phyloP scores from a whole-genome alignment of 768 basidiomycete genomes.

The Auricularia sp. region DNA sequence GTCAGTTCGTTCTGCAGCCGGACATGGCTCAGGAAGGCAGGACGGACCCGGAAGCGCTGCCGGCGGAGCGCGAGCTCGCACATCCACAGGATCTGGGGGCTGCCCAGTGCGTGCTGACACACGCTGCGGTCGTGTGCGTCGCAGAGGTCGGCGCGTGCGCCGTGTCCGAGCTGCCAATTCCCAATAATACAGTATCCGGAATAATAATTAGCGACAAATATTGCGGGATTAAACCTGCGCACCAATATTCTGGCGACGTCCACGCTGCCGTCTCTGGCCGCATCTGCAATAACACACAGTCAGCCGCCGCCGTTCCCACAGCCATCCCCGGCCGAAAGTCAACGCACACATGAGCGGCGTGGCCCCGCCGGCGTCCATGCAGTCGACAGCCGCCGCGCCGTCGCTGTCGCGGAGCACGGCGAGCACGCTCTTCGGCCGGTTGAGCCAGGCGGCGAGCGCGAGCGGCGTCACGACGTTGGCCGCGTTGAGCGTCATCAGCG shows the following conservation, averaged over 20 bases:
- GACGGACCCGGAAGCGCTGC: slow-evolving; percentile 41
- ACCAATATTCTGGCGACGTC: slow-evolving; percentile 34
- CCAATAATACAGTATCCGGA: background rate
- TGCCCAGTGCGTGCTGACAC: slow-evolving; percentile 54
- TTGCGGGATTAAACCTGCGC: background rate
- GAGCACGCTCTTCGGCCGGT: slow-evolving; percentile 48
- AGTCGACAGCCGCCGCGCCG: slow-evolving; percentile 59
- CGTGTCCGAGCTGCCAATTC: slow-evolving; percentile 44
- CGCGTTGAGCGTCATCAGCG: slow-evolving; percentile 64
- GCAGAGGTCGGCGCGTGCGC: slow-evolving; percentile 62
- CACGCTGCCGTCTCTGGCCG: slow-evolving; percentile 60
- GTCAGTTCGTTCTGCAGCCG: background rate
- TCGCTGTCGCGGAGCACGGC: slow-evolving; percentile 53
- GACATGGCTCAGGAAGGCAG: background rate
- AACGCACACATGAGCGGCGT: slow-evolving; percentile 78
- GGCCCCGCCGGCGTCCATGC: slow-evolving; percentile 62
- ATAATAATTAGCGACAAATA: background rate
- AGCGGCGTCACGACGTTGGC: slow-evolving; percentile 71
- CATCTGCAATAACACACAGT: slow-evolving; percentile 36
- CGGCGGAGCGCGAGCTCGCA: slow-evolving; percentile 58
- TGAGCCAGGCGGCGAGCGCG: slow-evolving; percentile 71
- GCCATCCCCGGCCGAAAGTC: slow-evolving; percentile 7
- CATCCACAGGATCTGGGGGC: slow-evolving; percentile 55
- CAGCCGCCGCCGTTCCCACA: slow-evolving; percentile 4
- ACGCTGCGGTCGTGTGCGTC: slow-evolving; percentile 65